Conservation (phyloP, 2,329 filamentous ascomycete species). For the Arthrinium puccinioides region DNA sequence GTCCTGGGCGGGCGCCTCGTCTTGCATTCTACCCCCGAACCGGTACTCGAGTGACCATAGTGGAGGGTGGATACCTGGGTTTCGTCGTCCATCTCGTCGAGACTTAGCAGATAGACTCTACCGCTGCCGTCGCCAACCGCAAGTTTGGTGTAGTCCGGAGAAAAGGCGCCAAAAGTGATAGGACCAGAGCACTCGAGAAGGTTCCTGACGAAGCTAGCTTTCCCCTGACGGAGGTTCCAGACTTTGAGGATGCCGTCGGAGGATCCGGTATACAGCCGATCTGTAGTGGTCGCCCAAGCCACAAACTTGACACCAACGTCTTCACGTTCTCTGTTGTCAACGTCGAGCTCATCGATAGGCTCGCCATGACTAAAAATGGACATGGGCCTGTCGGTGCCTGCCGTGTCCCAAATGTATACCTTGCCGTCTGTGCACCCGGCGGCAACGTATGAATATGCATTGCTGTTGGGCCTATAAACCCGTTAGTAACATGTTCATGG, state of each 20-base stretch:
- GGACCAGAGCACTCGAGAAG: constrained; percentile 48
- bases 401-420: constrained; percentile 58
- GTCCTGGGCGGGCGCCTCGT: constrained; percentile 37
- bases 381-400: constrained; percentile 42
- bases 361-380: constrained; percentile 48
- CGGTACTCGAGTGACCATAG: too few species aligned
- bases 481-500: not conserved
- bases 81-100: constrained; percentile 36
- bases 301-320: constrained; percentile 59
- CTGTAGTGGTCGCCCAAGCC: constrained; percentile 49
- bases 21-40: too few species aligned
- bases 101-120: constrained; percentile 46
- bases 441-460: constrained; percentile 43
- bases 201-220: constrained; percentile 40
- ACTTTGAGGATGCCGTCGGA: constrained; percentile 57
- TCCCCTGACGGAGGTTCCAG: constrained; percentile 47
- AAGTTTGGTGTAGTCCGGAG: constrained; percentile 45
- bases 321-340: constrained; percentile 43
- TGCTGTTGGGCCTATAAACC: constrained; percentile 39
- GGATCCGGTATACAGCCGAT: constrained; percentile 56
- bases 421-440: constrained; percentile 56
- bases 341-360: constrained; percentile 27
- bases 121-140: constrained; percentile 56
- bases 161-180: constrained; percentile 52
- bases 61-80: not conserved